phyloP scores from a whole-genome alignment of 495 filamentous ascomycete genomes.

The Astrothelium macrocarpum region DNA sequence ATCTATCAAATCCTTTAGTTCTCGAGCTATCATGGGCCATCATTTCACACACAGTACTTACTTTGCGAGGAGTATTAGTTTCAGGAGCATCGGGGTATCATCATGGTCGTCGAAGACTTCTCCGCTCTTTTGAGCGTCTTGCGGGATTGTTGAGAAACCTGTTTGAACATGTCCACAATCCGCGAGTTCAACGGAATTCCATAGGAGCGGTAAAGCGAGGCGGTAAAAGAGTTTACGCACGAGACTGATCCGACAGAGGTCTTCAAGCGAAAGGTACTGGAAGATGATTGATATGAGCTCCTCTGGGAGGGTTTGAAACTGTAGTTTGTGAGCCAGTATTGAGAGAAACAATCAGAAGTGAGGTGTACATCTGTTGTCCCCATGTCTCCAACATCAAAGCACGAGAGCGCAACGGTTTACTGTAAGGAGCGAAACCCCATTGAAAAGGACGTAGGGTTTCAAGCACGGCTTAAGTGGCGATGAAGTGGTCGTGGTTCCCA shows the following conservation, averaged over 20 bases:
- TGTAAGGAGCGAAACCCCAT: too few relatives aligned
- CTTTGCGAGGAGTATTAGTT: constrained; percentile 23
- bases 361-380: background rate
- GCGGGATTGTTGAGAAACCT: background rate
- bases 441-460: too few relatives aligned
- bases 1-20: constrained; percentile 14
- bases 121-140: background rate
- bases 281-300: constrained; percentile 26
- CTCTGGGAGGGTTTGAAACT: constrained; percentile 22
- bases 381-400: too few relatives aligned
- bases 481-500: too few relatives aligned
- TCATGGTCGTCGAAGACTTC: constrained; percentile 26
- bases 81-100: constrained; percentile 28
- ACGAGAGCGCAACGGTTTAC: too few relatives aligned
- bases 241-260: constrained; percentile 16
- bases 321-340: background rate
- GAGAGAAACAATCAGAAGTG: background rate
- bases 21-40: background rate
- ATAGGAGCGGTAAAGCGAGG: constrained; percentile 19
- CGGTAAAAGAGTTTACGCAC: constrained; percentile 16
- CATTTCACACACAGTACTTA: constrained; percentile 10
- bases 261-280: constrained; percentile 10
- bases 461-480: too few relatives aligned
- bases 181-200: constrained; percentile 21
- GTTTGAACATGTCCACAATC: constrained; percentile 18